Conservation (phyloP, 2,329 filamentous ascomycete genomes). For the Juglanconis sp. region DNA sequence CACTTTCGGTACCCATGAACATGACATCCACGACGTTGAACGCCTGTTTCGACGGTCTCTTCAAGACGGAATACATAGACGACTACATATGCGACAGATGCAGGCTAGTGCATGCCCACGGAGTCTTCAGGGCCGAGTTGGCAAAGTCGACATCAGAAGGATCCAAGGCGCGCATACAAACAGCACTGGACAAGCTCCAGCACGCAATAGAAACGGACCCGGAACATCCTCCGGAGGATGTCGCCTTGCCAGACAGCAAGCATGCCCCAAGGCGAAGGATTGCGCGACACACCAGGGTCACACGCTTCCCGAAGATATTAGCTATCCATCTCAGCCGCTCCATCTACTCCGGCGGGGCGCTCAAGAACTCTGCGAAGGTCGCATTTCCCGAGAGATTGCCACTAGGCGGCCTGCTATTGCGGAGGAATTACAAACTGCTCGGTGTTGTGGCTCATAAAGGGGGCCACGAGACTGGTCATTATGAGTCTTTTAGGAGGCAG, state of each 20-base stretch:
- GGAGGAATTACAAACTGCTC: conserved; percentile 78
- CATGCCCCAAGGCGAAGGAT: conserved; percentile 80
- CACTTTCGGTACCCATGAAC: conserved; percentile 81
- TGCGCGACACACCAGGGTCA: conserved; percentile 82
- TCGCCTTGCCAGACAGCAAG: conserved; percentile 71
- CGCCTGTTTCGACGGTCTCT: conserved; percentile 86
- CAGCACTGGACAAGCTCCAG: conserved; percentile 64
- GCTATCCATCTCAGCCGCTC: conserved; percentile 91
- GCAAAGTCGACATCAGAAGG: conserved; percentile 49
- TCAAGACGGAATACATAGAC: conserved; percentile 94
- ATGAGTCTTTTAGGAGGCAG: conserved; percentile 92
- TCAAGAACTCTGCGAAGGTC: conserved; percentile 94
- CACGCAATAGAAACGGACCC: conserved; percentile 75
- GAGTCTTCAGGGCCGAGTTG: conserved; percentile 59
- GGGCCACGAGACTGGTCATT: conserved; percentile 93
- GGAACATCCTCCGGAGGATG: conserved; percentile 68
- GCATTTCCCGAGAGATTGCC: conserved; percentile 84
- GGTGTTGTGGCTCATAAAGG: conserved; percentile 92
- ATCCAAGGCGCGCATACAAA: conserved; percentile 49
- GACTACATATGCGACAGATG: conserved; percentile 96
- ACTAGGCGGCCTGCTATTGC: conserved; percentile 73
- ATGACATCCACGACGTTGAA: conserved; percentile 76
- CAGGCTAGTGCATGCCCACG: conserved; percentile 74
- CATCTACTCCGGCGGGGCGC: conserved; percentile 76
- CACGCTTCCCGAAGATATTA: conserved; percentile 81